Evolutionary conservation across 2,329 filamentous ascomycete genomes (phyloP).

Genomic region (Albifimbria verrucaria): DNA sequence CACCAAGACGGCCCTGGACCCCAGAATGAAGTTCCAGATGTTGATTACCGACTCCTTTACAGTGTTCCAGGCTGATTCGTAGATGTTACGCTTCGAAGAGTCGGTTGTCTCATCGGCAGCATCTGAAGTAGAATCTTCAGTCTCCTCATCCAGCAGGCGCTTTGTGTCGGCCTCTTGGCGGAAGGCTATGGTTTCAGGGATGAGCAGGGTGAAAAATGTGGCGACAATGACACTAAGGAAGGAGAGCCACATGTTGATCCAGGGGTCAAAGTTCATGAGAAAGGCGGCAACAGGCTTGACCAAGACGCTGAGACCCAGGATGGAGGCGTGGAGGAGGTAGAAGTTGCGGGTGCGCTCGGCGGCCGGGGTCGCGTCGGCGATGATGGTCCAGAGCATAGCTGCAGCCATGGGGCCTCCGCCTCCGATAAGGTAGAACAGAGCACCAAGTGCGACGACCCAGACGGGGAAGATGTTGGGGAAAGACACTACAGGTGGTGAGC

Average conservation of each 20-base stretch:
- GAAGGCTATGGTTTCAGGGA: constrained; percentile 42
- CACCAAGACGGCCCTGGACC: constrained; percentile 32
- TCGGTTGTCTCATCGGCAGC: not conserved
- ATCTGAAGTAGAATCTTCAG: constrained; percentile 5
- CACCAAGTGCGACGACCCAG: constrained; percentile 33
- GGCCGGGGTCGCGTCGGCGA: constrained; percentile 40
- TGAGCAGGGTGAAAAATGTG: constrained; percentile 23
- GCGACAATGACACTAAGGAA: constrained; percentile 25
- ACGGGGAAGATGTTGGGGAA: constrained; percentile 36
- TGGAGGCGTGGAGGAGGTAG: constrained; percentile 34
- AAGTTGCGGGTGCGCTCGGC: constrained; percentile 36
- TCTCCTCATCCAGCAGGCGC: constrained; percentile 5
- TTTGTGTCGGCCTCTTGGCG: constrained; percentile 23
- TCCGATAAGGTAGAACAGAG: constrained; percentile 35
- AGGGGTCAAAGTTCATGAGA: constrained; percentile 35
- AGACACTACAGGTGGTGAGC: constrained; percentile 25
- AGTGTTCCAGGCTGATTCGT: constrained; percentile 21
- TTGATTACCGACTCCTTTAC: constrained; percentile 28
- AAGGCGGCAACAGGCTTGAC: constrained; percentile 37
- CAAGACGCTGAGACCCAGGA: constrained; percentile 34
- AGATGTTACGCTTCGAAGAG: constrained; percentile 8
- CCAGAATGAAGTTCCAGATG: constrained; percentile 36
- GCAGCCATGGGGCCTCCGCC: constrained; percentile 34
- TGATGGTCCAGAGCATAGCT: constrained; percentile 43
- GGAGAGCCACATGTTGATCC: constrained; percentile 36